Percentiles rank a stretch among this genome's conserved stretches.
Evolutionary conservation across 345 rosid genomes (phyloP).

Genomic region (Isatis tinctoria): DNA sequence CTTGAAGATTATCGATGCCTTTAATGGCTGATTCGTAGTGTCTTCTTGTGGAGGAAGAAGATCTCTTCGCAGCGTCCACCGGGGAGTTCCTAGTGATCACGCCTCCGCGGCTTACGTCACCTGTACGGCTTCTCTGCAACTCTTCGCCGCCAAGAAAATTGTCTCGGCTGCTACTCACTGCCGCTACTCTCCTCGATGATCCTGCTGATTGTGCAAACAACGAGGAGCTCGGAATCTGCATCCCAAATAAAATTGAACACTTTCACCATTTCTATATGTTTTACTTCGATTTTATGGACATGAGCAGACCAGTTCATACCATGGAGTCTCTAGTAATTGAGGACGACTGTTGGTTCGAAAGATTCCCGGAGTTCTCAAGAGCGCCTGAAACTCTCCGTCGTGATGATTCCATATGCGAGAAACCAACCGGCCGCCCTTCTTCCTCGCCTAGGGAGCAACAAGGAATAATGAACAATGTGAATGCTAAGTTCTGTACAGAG

Average conservation of each 20-base stretch:
- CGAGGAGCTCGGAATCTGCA: conserved; percentile 55
- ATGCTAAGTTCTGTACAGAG: not conserved
- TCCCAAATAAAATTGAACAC: not conserved
- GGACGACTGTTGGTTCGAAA: conserved; percentile 66
- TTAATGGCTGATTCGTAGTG: conserved; percentile 51
- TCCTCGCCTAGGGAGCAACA: conserved; percentile 46
- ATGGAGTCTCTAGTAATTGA: conserved; percentile 24
- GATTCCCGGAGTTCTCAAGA: conserved; percentile 47
- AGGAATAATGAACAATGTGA: not conserved
- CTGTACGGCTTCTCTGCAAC: conserved; percentile 42
- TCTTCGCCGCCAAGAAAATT: conserved; percentile 52
- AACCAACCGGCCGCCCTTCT: conserved; percentile 42
- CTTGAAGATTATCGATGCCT: conserved; percentile 58
- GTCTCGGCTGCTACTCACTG: conserved; percentile 45
- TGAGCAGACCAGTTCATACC: conserved; percentile 32
- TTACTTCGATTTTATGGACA: not conserved
- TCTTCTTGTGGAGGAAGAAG: conserved; percentile 24
- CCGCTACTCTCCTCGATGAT: conserved; percentile 49
- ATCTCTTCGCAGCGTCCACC: conserved; percentile 13
- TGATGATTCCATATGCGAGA: conserved; percentile 55
- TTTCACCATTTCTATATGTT: not conserved
- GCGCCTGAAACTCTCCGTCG: conserved; percentile 65
- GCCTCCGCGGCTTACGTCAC: conserved; percentile 51
- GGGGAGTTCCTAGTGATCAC: conserved; percentile 15
- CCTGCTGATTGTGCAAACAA: conserved; percentile 61